A percentile compares a stretch with the other conserved stretches of the same genome.
Conservation (phyloP, 2,329 filamentous ascomycete genomes). For the Aureobasidium pullulans region DNA sequence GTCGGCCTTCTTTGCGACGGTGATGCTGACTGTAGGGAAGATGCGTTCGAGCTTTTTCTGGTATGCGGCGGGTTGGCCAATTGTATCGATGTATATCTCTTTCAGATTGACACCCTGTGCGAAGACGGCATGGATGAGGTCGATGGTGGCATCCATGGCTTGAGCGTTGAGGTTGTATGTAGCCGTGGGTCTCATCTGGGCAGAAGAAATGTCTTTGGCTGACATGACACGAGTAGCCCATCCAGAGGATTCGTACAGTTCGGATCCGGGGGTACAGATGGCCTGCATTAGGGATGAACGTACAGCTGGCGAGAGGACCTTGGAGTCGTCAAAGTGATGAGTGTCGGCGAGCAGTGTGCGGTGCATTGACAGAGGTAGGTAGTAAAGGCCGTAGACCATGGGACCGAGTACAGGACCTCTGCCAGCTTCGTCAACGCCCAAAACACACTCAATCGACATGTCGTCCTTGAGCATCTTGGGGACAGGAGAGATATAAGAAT, state of each 20-base stretch:
- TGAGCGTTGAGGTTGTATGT: slow-evolving; percentile 92
- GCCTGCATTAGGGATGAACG: slow-evolving; percentile 64
- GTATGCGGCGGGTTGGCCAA: slow-evolving; percentile 75
- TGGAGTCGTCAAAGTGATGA: slow-evolving; percentile 92
- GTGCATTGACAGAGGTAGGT: slow-evolving; percentile 56
- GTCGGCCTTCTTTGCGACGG: slow-evolving; percentile 68
- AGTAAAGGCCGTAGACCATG: slow-evolving; percentile 65
- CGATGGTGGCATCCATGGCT: slow-evolving; percentile 84
- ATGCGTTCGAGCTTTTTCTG: slow-evolving; percentile 76
- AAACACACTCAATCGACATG: slow-evolving; percentile 56
- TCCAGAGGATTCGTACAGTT: slow-evolving; percentile 60
- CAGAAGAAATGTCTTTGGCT: slow-evolving; percentile 71
- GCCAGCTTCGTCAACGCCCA: slow-evolving; percentile 91
- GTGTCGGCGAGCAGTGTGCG: slow-evolving; percentile 67
- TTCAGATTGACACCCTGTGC: slow-evolving; percentile 70
- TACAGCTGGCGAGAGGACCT: slow-evolving; percentile 74
- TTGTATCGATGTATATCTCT: slow-evolving; percentile 93
- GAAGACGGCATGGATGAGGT: slow-evolving; percentile 70
- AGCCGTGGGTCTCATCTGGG: slow-evolving; percentile 60
- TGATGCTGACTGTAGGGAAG: slow-evolving; percentile 60
- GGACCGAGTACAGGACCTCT: slow-evolving; percentile 85
- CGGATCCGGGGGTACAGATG: slow-evolving; percentile 59
- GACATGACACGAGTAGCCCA: slow-evolving; percentile 80
- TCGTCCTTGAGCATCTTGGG: slow-evolving; percentile 34
- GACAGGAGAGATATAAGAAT: slow-evolving; percentile 41